Base-by-base conservation (phyloP, 495 filamentous ascomycete species). In the Clohesyomyces aquaticus region DNA sequence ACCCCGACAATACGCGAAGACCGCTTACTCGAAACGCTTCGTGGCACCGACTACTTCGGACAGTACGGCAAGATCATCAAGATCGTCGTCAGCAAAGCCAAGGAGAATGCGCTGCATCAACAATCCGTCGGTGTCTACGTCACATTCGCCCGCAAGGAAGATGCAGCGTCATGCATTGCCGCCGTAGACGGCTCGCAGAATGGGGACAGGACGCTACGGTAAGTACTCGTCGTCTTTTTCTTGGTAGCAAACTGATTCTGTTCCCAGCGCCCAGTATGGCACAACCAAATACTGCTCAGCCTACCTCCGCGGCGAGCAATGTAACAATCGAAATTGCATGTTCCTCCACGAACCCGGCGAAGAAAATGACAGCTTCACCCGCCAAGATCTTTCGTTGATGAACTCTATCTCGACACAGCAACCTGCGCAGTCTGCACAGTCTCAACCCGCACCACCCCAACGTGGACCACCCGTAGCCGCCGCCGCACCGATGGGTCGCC, bases 281-380 rank as follows among this genome's bases (percentile, higher is more conserved):
- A 99, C 95, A 8, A 99, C 95, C 1, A 99, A 99, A 74, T 99
- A 99, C 73, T 99, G 94, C 76, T 98, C 94, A 0, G 94, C 94
- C 9, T 99, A 93, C 80, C 82, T 99, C 23, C 87, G 95, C 21
- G 89, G 91, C 55, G 94, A 99, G 72, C 86, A 85, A 59, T 99
- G 94, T 76, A 89, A 87, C 32, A 99, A 99, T 68, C 84, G 91
- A 54, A 90, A 91, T 58, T 99, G 94, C 76, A 99, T 96, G 81
- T 99, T 99, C 75, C 77, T 99, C 42, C 94, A 99, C 72, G 94
- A 99, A 73, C 88, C 93, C 18, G 94, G 93, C 18, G 94, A 99
- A 72, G 94, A 96, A 61, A 91, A 93, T 59, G 93, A 99, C 61
- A 97, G 91, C 75, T 98, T 96, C 74, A 94, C 91, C 43, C 86